Evolutionary conservation across 2,329 filamentous ascomycete genomes (phyloP).

Genomic region (Aspergillus novofumigatus): DNA sequence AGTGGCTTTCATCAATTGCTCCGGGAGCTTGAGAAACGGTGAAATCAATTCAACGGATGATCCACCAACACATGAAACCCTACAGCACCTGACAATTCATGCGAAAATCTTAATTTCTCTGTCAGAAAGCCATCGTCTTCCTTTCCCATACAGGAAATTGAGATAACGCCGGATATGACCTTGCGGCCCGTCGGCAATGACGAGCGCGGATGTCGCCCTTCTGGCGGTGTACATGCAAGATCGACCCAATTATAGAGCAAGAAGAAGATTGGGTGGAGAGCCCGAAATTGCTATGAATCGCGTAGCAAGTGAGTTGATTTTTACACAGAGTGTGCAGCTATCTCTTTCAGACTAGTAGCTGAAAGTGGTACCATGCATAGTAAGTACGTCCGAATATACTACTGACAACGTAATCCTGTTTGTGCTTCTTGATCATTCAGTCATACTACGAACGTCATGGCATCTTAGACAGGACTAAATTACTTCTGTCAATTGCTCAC

Average conservation of each 20-base stretch:
- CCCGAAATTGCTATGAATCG: background rate
- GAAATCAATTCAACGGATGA: background rate
- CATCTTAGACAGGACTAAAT: background rate
- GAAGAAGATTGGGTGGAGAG: slow-evolving; percentile 11
- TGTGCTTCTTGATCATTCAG: background rate
- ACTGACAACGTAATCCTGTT: background rate
- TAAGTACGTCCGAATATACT: background rate
- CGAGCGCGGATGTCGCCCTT: slow-evolving; percentile 10
- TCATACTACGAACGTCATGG: background rate
- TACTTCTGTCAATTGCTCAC: background rate
- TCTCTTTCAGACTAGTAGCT: background rate
- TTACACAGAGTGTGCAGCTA: no score
- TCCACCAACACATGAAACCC: background rate
- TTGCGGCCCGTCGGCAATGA: slow-evolving; percentile 8
- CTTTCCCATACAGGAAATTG: slow-evolving; percentile 7
- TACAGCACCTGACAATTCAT: background rate
- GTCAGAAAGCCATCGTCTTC: background rate
- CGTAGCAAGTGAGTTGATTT: no score
- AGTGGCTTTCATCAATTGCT: background rate
- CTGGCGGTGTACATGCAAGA: slow-evolving; percentile 18
- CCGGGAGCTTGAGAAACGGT: background rate
- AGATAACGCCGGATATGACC: background rate
- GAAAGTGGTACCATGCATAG: background rate
- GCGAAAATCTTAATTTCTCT: background rate
- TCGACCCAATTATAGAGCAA: slow-evolving; percentile 17